Conservation (phyloP, 805 yeast species). For the Jamesozyma hellenica region DNA sequence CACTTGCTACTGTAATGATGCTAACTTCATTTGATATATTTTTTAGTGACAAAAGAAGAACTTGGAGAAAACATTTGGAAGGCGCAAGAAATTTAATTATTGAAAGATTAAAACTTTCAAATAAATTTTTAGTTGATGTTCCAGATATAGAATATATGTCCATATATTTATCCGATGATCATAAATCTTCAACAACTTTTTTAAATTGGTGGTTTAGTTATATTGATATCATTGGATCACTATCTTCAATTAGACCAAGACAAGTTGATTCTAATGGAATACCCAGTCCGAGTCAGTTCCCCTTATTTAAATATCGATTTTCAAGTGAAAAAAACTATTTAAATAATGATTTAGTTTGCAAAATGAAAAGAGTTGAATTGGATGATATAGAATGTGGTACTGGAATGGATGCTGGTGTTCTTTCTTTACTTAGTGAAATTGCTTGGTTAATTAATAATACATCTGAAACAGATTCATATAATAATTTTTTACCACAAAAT, state of each 20-base stretch:
- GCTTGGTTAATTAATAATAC: constrained; percentile 31
- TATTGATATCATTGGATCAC: constrained; percentile 51
- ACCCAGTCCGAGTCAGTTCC: not conserved
- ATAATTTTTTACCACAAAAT: constrained; percentile 4
- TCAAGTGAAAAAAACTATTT: not conserved
- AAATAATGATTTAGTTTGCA: not conserved
- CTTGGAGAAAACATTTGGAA: constrained; percentile 55
- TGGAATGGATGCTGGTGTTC: constrained; percentile 56
- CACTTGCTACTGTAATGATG: constrained; percentile 51
- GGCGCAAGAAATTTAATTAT: constrained; percentile 58
- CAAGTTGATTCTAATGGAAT: not conserved
- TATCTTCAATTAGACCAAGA: constrained; percentile 40
- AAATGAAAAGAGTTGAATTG: constrained; percentile 16
- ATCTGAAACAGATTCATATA: no score
- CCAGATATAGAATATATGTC: not conserved
- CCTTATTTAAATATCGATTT: constrained; percentile 1
- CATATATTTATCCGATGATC: constrained; percentile 7
- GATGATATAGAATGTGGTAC: constrained; percentile 48
- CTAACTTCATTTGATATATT: constrained; percentile 47
- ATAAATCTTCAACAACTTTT: constrained; percentile 34
- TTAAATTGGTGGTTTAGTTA: constrained; percentile 61
- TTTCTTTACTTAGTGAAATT: constrained; percentile 49
- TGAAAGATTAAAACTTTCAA: constrained; percentile 5
- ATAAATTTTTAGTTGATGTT: no score
- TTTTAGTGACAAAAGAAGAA: constrained; percentile 33